Base-by-base conservation (phyloP, 2,329 filamentous ascomycete genomes). In the Bisporella sp. region DNA sequence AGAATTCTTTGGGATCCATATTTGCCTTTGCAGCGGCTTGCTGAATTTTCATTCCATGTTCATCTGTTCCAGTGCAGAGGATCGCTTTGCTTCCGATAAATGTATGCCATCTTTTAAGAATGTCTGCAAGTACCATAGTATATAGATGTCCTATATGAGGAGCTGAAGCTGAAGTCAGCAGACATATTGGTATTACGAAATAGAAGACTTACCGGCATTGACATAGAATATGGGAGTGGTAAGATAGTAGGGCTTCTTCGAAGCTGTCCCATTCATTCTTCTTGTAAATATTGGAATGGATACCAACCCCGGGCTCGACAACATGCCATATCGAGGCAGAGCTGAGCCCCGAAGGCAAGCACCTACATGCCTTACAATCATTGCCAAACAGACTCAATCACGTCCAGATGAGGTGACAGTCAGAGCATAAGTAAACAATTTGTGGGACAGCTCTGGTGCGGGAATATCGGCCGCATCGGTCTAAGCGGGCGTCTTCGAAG, bases 151-250 rank as follows among this genome's bases (percentile, higher is more conserved):
- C 93, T 56, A 97, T 82, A 72, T 99, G 93, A 46, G 93, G 93
- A 43, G 89, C 90, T 92, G 32, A 33, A 32, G 41, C 47, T 3
- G 33, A 12, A 33, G 21, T 52, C 41, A 53, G 52, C 65, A 43
- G 9, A 45, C 28, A 30, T 13, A 31, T 33, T 13, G 39, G n/a
- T 1, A 42, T 29, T 30, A 56, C 13, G 54, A 51, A 21, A 44
- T 31, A 12, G 8, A 33, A 11, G 13, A 32, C 45, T 37, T 72
- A 91, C 89, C 83, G 49, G 91, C 89, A 78, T 99, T 99, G 72
- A 99, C 93, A 69, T 99, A 99, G 74, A 97, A 99, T 52, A 99
- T 99, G 2, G 93, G 93, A 6, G 90, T 95, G 5, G 93, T 97
- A 62, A 96, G 77, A 74, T 97, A 99, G 73, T 85, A 96, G 6